Conservation (phyloP, 306 rosid genomes). For the Oxytropis ochrocephala region DNA sequence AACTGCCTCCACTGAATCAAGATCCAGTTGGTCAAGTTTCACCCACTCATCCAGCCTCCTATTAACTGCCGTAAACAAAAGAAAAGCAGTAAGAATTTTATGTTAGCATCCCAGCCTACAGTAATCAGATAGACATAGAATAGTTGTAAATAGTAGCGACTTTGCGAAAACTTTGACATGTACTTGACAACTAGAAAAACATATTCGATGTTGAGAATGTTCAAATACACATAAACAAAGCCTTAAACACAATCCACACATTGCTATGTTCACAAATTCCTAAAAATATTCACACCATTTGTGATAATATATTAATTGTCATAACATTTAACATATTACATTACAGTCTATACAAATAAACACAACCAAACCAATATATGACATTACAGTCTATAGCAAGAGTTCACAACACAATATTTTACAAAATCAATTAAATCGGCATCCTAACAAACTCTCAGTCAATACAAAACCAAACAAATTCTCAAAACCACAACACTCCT, state of each 20-base stretch:
- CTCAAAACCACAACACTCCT: not conserved
- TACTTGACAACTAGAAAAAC: not conserved
- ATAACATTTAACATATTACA: too few species aligned
- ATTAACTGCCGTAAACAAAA: slow-evolving; percentile 51
- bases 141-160: too few species aligned
- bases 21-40: slow-evolving; percentile 96
- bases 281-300: not conserved
- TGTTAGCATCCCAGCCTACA: not conserved
- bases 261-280: not conserved
- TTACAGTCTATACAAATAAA: not conserved
- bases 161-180: not conserved
- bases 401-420: not conserved
- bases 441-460: not conserved
- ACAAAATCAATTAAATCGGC: not conserved
- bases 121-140: not conserved
- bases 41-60: slow-evolving; percentile 99
- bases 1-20: slow-evolving; percentile 86
- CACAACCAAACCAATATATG: too few species aligned
- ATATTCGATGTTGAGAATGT: not conserved
- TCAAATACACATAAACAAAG: not conserved
- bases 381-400: not conserved
- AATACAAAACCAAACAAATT: not conserved
- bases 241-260: not conserved
- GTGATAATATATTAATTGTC: too few species aligned
- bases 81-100: not conserved